Conservation (phyloP, 2,329 filamentous ascomycete genomes). For the Neopestalotiopsis rosae region DNA sequence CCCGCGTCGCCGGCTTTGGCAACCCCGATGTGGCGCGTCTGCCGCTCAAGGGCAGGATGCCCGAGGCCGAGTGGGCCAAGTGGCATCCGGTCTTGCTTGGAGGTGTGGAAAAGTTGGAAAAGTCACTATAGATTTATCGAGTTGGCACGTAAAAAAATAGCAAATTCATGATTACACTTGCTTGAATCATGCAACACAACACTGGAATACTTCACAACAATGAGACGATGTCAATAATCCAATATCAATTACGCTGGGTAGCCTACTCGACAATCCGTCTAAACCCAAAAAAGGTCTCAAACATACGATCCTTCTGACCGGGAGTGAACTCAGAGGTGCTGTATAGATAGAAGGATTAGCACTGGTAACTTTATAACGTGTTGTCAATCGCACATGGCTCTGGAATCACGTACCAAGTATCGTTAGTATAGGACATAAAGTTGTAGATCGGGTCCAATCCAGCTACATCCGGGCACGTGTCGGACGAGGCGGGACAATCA, state of each 20-base stretch:
- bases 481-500: constrained; percentile 40
- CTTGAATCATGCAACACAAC: too few relatives aligned
- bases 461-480: constrained; percentile 35
- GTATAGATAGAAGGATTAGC: too few relatives aligned
- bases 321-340: constrained; percentile 41
- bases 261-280: neutral
- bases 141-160: too few relatives aligned
- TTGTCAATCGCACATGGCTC: too few relatives aligned
- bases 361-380: neutral
- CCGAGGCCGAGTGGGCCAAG: constrained; percentile 54
- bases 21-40: constrained; percentile 63
- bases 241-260: neutral
- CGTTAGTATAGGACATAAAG: constrained; percentile 45
- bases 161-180: too few relatives aligned
- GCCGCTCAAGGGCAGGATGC: constrained; percentile 61
- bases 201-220: too few relatives aligned
- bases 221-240: too few relatives aligned
- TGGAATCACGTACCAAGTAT: constrained; percentile 23
- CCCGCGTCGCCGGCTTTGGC: constrained; percentile 61
- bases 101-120: constrained; percentile 2
- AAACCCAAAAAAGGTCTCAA: neutral
- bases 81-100: constrained; percentile 43
- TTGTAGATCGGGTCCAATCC: constrained; percentile 42
- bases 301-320: constrained; percentile 32
- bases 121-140: neutral